Evolutionary conservation across 169 alveolate species (phyloP).

Genomic region (Cyclospora cayetanensis): DNA sequence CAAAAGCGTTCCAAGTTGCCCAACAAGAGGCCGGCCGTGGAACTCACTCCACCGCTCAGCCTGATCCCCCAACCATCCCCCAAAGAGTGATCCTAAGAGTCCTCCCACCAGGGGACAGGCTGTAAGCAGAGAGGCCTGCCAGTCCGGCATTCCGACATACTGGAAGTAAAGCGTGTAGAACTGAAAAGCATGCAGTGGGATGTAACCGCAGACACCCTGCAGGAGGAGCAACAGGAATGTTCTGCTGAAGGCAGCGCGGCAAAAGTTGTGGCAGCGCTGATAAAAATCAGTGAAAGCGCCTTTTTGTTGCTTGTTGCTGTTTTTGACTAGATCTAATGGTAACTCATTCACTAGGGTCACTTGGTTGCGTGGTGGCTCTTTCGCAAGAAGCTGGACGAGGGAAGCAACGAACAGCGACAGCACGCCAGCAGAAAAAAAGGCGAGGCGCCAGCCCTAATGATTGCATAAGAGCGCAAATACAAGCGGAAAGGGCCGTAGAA

Average conservation of each 20-base stretch:
- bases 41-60: conserved; percentile 80
- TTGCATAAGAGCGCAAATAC: not conserved
- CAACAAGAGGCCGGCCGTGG: conserved; percentile 87
- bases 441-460: conserved; percentile 74
- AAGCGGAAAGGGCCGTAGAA: not conserved
- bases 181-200: conserved; percentile 89
- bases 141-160: conserved; percentile 87
- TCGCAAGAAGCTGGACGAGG: conserved; percentile 58
- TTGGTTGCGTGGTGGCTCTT: conserved; percentile 69
- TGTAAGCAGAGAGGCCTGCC: conserved; percentile 87
- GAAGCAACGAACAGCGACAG: conserved; percentile 64
- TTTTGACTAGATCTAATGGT: not conserved
- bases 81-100: conserved; percentile 90
- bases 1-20: conserved; percentile 77
- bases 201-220: conserved; percentile 87
- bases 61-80: conserved; percentile 88
- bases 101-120: conserved; percentile 88
- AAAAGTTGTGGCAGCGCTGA: conserved; percentile 59
- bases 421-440: conserved; percentile 62
- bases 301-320: not conserved
- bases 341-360: not conserved
- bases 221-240: conserved; percentile 74
- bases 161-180: conserved; percentile 89
- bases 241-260: conserved; percentile 66
- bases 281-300: not conserved